These are phyloP conservation scores for Pseudomonodictys pantanalensis DNA, from an alignment of 495 filamentous ascomycete genomes.

Conservation along the genomic window DNA sequence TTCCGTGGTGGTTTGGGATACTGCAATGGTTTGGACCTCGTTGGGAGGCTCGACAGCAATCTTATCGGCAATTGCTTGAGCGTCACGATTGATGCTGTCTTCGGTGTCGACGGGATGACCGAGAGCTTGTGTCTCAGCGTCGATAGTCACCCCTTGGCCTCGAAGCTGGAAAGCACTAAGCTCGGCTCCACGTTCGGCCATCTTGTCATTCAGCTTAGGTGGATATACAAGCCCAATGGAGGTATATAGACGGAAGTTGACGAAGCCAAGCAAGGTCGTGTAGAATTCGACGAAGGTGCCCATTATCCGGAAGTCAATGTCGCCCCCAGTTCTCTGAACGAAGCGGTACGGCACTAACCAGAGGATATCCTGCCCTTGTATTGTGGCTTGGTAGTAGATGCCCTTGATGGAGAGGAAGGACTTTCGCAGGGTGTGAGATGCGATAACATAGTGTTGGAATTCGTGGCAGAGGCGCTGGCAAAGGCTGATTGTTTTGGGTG, in stretches of 20 bases:
- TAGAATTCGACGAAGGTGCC: constrained; percentile 98
- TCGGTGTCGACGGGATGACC: too few relatives aligned
- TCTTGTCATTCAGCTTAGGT: constrained; percentile 82
- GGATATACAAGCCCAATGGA: constrained; percentile 88
- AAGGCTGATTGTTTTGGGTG: constrained; percentile 85
- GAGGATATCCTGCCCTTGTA: constrained; percentile 95
- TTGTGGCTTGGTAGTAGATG: constrained; percentile 98
- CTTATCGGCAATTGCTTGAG: constrained; percentile 42
- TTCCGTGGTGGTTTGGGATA: constrained; percentile 47
- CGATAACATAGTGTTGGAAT: constrained; percentile 96
- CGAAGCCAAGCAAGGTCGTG: constrained; percentile 89
- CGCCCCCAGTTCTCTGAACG: constrained; percentile 85
- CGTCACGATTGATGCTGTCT: constrained; percentile 23
- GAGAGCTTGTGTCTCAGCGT: too few relatives aligned
- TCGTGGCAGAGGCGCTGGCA: constrained; percentile 90
- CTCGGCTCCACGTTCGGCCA: constrained; percentile 85
- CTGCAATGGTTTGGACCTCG: constrained; percentile 31
- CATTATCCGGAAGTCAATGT: constrained; percentile 98
- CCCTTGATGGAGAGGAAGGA: constrained; percentile 98
- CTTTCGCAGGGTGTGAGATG: constrained; percentile 83
- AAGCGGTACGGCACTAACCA: constrained; percentile 98
- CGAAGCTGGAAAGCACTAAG: constrained; percentile 91
- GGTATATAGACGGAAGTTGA: constrained; percentile 92
- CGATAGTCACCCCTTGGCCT: constrained; percentile 62
- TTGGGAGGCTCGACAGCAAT: constrained; percentile 42